Base-by-base conservation (phyloP, 1,284 basidiomycete species). In the Cronartium quercuum region DNA sequence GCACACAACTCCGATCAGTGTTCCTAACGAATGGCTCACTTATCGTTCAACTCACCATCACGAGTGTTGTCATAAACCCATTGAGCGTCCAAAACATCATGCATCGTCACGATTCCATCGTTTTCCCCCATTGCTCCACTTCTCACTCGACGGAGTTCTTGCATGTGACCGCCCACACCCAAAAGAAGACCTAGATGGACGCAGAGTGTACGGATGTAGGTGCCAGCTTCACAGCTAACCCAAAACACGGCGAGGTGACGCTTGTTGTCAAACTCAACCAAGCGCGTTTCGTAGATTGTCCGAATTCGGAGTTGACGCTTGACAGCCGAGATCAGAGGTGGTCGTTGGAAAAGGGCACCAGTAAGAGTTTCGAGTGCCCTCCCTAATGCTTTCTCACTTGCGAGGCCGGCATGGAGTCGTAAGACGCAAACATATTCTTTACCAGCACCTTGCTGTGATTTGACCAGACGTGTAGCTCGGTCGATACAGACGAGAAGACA, bases 21-120 rank as follows among this genome's bases (percentile, higher is more conserved):
- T 37, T 38, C 6, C 1, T 18, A 62, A 29, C 60, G 29, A 57
- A 10, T 57, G 51, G 51, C 21, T 57, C n/a, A 21, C 12, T 29
- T 29, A 24, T 35, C 40, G 44, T 66, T 68, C 29, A 44, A 81
- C 88, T 78, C 78, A 90, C 92, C 94, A 83, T 99, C 96, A 66
- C 95, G 87, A n/a, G 92, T 97, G 83, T 96, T 98, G 83, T 99
- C 96, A 83, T 96, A 98, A 80, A 91, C 84, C 94, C 95, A 99
- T 81, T 98, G 96, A 10, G 96, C 96, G 82, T 99, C 96, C 83
- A 99, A 84, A 41, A 99, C 94, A 82, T 99, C 96, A 84, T 99
- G 96, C 96, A 99, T 99, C 41, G 96, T 96, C 76, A 98, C 96
- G 80, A 98, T 95, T 80, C 94, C 92, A 83, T 98, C 96, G 82